Base-by-base conservation (phyloP, 371 early-diverging fungal genomes). In the Circinella umbellata region DNA sequence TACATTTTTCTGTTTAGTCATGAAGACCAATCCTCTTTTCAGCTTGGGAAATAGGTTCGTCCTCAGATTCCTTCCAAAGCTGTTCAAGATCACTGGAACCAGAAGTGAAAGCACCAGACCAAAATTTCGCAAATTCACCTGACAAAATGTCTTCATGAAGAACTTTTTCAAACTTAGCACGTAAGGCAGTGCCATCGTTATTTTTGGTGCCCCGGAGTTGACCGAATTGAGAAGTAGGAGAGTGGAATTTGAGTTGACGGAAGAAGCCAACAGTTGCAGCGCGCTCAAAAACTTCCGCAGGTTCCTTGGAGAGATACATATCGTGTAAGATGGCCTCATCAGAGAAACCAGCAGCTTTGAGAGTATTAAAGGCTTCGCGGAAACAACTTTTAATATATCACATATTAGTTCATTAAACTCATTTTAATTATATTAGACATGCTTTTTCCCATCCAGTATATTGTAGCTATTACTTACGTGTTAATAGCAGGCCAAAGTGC, bases 401-500 rank as follows among this genome's bases (percentile, higher is more conserved):
- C 51, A 5, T n/a, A n/a, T n/a, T n/a, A 8, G 14, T n/a, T 4
- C 11, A 11, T 36, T 15, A 64, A 62, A 7, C 38, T 13, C 61
- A 38, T 18, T n/a, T 46, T 46, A 27, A 27, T 27, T 27, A 27
- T 36, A 35, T 20, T 62, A 4, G 13, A 5, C 57, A 11, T 36
- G 38, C 20, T 47, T 47, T 42, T 15, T 13, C 36, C 42, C n/a
- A 10, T 15, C 37, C 34, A 20, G 34, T 53, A n/a, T 49, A 51
- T 51, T 53, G 36, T 34, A n/a, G 4, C 0, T 42, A 57, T 54
- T 13, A 61, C 69, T 62, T 64, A 70, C 60, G 75, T 57, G 68
- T 74, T 74, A 66, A 74, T 74, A 46, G 75, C 75, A 37, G 75
- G 75, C 75, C 75, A 74, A 18, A 74, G 66, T 27, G 75, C 75